These are phyloP conservation scores for Clarireedia sp. DNA, from an alignment of 2,329 filamentous ascomycete genomes.

Conservation along the genomic window DNA sequence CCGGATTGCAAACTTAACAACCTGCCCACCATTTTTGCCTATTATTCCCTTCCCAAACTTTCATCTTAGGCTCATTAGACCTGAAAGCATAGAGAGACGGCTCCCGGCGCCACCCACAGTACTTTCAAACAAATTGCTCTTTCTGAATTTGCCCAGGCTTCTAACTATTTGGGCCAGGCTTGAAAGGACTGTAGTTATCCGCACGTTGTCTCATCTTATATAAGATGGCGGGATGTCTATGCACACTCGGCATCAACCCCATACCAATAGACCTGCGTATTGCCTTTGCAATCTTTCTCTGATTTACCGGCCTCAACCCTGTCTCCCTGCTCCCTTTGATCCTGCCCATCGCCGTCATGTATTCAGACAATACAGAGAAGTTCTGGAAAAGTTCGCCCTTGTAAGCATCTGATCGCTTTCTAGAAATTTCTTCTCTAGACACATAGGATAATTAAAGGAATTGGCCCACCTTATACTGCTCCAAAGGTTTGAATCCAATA, in stretches of 20 bases:
- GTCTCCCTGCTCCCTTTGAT: slow-evolving; percentile 73
- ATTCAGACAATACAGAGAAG: slow-evolving; percentile 85
- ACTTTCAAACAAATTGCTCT: no score
- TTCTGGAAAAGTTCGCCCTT: slow-evolving; percentile 50
- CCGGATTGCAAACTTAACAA: no score
- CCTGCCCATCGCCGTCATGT: slow-evolving; percentile 73
- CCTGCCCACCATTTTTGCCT: no score
- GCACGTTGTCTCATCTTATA: slow-evolving; percentile 13
- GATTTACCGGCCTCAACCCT: slow-evolving; percentile 78
- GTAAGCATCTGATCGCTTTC: not conserved
- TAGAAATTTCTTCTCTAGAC: not conserved
- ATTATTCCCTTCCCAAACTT: no score
- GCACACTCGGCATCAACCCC: slow-evolving; percentile 85
- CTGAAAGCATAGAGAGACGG: no score
- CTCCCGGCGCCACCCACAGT: no score
- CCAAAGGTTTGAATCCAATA: slow-evolving; percentile 69
- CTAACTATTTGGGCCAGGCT: not conserved
- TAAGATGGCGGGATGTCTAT: slow-evolving; percentile 79
- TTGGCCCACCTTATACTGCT: slow-evolving; percentile 72
- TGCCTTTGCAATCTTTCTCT: slow-evolving; percentile 87
- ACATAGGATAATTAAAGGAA: slow-evolving; percentile 1
- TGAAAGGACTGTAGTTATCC: not conserved
- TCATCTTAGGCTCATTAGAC: no score
- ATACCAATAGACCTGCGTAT: slow-evolving; percentile 82
- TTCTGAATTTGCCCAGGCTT: no score